Conservation (phyloP, 768 basidiomycete species). For the Termitomyces sp. region DNA sequence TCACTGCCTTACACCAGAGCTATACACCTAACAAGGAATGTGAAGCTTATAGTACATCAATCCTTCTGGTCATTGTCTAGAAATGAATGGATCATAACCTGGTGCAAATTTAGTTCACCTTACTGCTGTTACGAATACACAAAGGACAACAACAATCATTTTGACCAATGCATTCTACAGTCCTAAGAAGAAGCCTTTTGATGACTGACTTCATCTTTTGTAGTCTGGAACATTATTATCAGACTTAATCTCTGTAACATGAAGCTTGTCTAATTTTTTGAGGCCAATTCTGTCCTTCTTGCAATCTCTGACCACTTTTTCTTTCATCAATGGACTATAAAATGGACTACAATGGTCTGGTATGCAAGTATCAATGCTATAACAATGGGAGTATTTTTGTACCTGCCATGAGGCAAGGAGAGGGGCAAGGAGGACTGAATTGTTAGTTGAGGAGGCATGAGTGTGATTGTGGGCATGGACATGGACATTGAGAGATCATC, state of each 20-base stretch:
- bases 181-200: slow-evolving; percentile 2
- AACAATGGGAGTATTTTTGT: slow-evolving; percentile 82
- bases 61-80: not conserved
- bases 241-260: slow-evolving; percentile 61
- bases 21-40: slow-evolving; percentile 66
- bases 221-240: slow-evolving; percentile 71
- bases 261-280: slow-evolving; percentile 55
- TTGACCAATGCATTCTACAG: slow-evolving; percentile 53
- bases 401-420: slow-evolving; percentile 66
- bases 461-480: too few relatives aligned
- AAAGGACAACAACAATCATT: slow-evolving; percentile 69
- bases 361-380: slow-evolving; percentile 68
- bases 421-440: too few relatives aligned
- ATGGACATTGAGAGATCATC: too few relatives aligned
- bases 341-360: slow-evolving; percentile 72
- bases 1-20: slow-evolving; percentile 63
- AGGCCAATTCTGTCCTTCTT: slow-evolving; percentile 36
- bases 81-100: not conserved
- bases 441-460: too few relatives aligned
- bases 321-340: slow-evolving; percentile 52
- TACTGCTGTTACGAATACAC: slow-evolving; percentile 80
- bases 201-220: not conserved
- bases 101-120: too few relatives aligned
- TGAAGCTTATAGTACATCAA: slow-evolving; percentile 64
- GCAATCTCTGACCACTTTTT: not conserved